Base-by-base conservation (phyloP, 2,329 filamentous ascomycete species). In the Diplodia scrobiculata region DNA sequence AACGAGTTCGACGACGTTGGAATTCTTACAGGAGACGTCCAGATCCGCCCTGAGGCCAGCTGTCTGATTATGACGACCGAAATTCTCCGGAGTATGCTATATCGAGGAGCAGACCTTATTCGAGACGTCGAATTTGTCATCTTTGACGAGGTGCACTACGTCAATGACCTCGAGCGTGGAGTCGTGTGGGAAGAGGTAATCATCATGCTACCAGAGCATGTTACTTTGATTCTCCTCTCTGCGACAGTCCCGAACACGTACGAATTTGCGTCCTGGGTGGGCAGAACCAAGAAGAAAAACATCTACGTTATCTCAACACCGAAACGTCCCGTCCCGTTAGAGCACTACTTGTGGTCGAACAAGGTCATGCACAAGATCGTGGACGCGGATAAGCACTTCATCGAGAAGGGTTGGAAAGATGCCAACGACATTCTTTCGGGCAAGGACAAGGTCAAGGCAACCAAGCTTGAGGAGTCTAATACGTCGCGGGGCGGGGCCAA, bases 161-260 rank as follows among this genome's bases (percentile, higher is more conserved):
- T 99, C 70, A 99, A 98, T 74, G 95, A 99, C 76, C 85, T 90
- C 29, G 95, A 98, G 77, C 87, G 95, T 79, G 95, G 95, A 73
- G 95, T 99, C 5, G 95, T 99, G 0, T 99, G 95, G 95, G 95
- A 99, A 78, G 95, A 99, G 78, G 95, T 99, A 72, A 99, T 99
- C 74, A 99, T 99, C 73, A 98, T 99, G 95, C 84, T 99, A 65
- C 95, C 95, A 0, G 93, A 97, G 75, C 95, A 99, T 79, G 92
- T 99, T 47, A 96, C 95, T 1, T 84, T 99, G 25, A 99, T 99
- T 71, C 82, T 98, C 1, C 84, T 99, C 2, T 99, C 95, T 4
- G 95, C 95, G 0, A 99, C 95, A 0, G 95, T 99, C 0, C 95
- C 95, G 1, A 99, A 99, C 75, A 98, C 95, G 0, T 87, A 97